phyloP scores from a whole-genome alignment of 305 asterid species.

The Fraxinus xanthoxyloides region DNA sequence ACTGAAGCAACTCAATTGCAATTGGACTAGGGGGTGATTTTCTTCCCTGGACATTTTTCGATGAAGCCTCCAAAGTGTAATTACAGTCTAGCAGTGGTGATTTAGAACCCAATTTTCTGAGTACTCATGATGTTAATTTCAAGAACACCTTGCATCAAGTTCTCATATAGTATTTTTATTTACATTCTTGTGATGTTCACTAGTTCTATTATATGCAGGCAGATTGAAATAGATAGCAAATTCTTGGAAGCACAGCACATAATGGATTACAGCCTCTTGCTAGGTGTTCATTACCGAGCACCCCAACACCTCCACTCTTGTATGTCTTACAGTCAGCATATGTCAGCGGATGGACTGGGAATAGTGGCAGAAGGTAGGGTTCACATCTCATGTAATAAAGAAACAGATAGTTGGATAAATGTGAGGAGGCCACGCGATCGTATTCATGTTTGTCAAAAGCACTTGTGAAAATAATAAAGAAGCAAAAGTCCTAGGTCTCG shows the following conservation, averaged over 20 bases:
- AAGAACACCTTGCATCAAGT: neutral
- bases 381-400: neutral
- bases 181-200: constrained; percentile 7
- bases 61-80: neutral
- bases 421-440: neutral
- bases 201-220: constrained; percentile 53
- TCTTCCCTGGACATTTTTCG: neutral
- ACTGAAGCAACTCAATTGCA: neutral
- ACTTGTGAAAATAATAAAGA: neutral
- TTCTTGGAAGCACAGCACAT: constrained; percentile 90
- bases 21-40: neutral
- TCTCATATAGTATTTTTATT: constrained; percentile 6
- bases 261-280: constrained; percentile 97
- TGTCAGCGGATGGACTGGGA: constrained; percentile 64
- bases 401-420: neutral
- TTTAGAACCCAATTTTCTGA: neutral
- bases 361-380: constrained; percentile 83
- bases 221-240: constrained; percentile 86
- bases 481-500: neutral
- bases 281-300: constrained; percentile 98
- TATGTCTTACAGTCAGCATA: constrained; percentile 51
- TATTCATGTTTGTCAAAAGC: neutral
- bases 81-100: neutral
- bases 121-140: neutral
- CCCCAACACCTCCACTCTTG: constrained; percentile 84